Base-by-base conservation (phyloP, 2,329 filamentous ascomycete genomes). In the Pseudonectria foliicola region DNA sequence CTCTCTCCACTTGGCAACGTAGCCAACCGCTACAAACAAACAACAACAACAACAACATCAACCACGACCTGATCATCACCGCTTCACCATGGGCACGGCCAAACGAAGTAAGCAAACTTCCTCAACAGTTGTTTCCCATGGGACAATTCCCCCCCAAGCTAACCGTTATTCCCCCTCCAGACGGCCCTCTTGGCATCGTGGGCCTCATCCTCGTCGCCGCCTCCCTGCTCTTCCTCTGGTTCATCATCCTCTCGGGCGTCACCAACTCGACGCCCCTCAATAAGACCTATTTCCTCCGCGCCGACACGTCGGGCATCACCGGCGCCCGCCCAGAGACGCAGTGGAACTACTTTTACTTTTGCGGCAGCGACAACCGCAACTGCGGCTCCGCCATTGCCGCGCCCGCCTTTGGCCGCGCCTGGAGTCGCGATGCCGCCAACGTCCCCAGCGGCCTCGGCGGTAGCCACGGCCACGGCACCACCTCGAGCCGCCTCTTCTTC, bases 261-360 rank as follows among this genome's bases (percentile, higher is more conserved):
- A 62, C 63, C n/a, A 43, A 58, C 41, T 57, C 58, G n/a, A 55
- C 66, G 6, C 75, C 75, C 2, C 67, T 93, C 36, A 76, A 83
- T 59, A 66, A 79, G 39, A 87, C 88, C 45, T 95, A 87, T 64
- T 95, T 95, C 69, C 77, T 96, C 23, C 71, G 82, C 55, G 85
- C 85, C 51, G 74, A 84, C 55, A 95, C 89, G 1, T 67, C 65
- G 23, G 77, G 71, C 54, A 88, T 94, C 54, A 67, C 73, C 3
- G 80, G 80, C 31, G 81, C 86, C 10, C 75, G 80, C 34, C 43
- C 69, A 33, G 50, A 73, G 13, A 81, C 86, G 10, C 80, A 90
- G 64, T 96, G 90, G 90, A 93, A 88, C 25, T 94, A 83, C 64
- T 92, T 93, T 70, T 81, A 85, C 59, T 69, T 93, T 42, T 94